phyloP scores from a whole-genome alignment of 805 yeast genomes.

The Candida golubevii region DNA sequence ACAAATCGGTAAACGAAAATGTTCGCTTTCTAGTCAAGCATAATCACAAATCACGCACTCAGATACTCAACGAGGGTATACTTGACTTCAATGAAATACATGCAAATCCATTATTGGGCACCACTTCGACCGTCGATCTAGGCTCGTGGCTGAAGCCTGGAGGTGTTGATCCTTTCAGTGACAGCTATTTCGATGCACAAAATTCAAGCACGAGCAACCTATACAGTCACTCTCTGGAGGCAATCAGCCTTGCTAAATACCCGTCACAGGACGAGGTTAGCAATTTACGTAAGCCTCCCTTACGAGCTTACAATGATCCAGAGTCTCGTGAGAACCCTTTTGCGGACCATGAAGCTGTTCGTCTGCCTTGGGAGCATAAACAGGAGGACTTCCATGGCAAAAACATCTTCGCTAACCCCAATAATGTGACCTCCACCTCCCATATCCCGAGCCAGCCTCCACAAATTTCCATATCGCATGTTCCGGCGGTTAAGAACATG shows the following conservation, averaged over 20 bases:
- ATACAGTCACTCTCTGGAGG: neutral
- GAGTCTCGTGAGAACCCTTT: too few species aligned
- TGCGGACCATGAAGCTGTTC: too few species aligned
- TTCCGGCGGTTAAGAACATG: too few species aligned
- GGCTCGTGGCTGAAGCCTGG: conserved; percentile 1
- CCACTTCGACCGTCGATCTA: conserved; percentile 13
- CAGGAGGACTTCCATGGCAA: too few species aligned
- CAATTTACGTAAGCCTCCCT: too few species aligned
- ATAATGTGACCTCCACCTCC: too few species aligned
- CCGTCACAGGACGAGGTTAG: too few species aligned
- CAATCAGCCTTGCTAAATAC: neutral
- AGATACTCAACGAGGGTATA: conserved; percentile 29
- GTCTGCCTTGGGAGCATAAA: too few species aligned
- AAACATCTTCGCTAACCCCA: too few species aligned
- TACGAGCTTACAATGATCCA: too few species aligned
- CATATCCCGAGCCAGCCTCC: too few species aligned
- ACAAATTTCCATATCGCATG: too few species aligned
- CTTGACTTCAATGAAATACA: conserved; percentile 22
- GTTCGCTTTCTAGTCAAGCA: conserved; percentile 49
- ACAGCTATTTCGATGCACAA: neutral
- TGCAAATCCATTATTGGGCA: conserved; percentile 25
- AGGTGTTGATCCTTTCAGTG: neutral
- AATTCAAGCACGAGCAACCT: neutral
- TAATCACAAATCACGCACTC: conserved; percentile 34
- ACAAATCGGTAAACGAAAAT: conserved; percentile 52